Conservation (phyloP, 768 basidiomycete genomes). For the Trametes gibbosa region DNA sequence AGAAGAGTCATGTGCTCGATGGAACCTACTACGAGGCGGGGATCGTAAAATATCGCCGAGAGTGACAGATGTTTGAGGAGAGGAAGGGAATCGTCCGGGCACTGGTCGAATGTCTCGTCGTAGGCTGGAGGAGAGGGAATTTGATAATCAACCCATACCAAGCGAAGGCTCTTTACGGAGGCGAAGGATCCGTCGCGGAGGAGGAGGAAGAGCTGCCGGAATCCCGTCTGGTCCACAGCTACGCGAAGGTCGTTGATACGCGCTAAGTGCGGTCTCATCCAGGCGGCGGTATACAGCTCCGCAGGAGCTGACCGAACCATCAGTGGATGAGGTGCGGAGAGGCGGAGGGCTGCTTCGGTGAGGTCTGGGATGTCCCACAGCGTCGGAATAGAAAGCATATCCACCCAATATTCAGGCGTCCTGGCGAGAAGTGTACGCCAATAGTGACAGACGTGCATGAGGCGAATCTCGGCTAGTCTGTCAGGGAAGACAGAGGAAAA, state of each 20-base stretch:
- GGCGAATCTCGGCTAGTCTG: not conserved
- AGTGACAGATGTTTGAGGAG: not conserved
- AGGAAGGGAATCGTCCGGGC: not conserved
- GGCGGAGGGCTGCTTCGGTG: not conserved
- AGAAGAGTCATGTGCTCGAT: not conserved
- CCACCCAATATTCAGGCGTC: conserved; percentile 2
- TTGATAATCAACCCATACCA: not conserved
- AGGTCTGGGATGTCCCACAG: not conserved
- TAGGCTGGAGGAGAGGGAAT: not conserved
- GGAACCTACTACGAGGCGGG: not conserved
- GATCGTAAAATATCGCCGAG: not conserved
- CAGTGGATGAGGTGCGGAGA: not conserved
- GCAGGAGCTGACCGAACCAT: not conserved
- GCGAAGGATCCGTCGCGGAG: not conserved
- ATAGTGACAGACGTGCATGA: not conserved
- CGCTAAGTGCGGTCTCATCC: not conserved
- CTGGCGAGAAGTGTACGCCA: not conserved
- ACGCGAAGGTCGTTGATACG: not conserved
- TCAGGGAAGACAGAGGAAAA: not conserved
- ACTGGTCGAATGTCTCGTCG: not conserved
- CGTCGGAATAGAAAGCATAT: not conserved
- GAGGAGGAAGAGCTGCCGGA: not conserved
- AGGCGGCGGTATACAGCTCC: not conserved
- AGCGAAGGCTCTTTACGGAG: not conserved
- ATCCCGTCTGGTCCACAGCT: not conserved